Evolutionary conservation across 306 rosid genomes (phyloP), one percentile per base, ranked within the genome.

Genomic region (Malus sieversii): DNA sequence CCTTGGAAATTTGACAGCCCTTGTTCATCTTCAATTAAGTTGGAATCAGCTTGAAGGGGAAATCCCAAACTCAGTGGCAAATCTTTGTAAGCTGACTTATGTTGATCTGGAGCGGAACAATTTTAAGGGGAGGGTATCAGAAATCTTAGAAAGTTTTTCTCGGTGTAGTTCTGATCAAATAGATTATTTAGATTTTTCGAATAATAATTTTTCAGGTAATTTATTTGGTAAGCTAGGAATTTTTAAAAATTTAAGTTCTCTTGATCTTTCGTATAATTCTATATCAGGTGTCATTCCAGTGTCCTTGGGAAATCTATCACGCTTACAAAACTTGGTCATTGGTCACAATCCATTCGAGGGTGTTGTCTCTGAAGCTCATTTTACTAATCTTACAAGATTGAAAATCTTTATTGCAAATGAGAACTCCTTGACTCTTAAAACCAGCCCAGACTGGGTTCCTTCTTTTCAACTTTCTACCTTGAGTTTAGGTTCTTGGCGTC

Each of bases 401-500:
- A 0, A 1, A 1, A 4, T 0, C 51, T 45, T 45, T 13, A 11
- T 0, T 45, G 38, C 38, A 33, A 27, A 27, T 27, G 2, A 27
- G 27, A 27, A 27, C 27, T 27, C 27, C 27, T 27, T 27, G 27
- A 27, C 2, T 27, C 27, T 27, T 27, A 2, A 27, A 27, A 27
- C 27, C 2, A 27, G 0, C 27, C 0, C 0, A 0, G 27, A 27
- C 27, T 27, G 27, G 27, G 27, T 27, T 27, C 27, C 27, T 27
- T 2, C 2, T 27, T 27, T 27, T 74, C 76, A 86, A 52, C 89
- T 86, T 40, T 16, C 14, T 4, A 4, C 4, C 4, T 51, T 81
- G 63, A 2, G 1, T 2, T 29, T 82, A 30, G 76, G 72, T n/a
- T 79, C 72, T 5, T 87, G 75, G 33, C 58, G 27, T n/a, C 32